These are phyloP conservation scores for Stachybotrys chlorohalonatus DNA, from an alignment of 2,329 filamentous ascomycete species.

Conservation along the genomic window DNA sequence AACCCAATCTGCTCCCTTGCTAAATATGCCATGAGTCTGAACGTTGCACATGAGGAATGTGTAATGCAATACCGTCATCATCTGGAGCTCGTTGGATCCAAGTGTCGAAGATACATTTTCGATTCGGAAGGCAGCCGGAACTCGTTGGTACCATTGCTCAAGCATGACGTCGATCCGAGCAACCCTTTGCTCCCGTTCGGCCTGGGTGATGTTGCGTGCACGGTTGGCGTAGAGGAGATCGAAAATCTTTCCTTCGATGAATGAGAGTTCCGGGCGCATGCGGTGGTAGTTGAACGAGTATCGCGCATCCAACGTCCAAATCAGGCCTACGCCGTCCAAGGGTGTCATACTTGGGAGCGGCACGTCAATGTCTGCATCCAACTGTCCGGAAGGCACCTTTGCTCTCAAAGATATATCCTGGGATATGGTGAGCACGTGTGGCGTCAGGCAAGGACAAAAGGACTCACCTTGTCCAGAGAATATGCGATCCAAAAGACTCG, in stretches of 20 bases:
- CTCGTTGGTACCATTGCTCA: constrained; percentile 23
- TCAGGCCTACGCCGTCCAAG: constrained; percentile 20
- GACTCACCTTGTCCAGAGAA: constrained; percentile 26
- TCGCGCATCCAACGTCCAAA: constrained; percentile 23
- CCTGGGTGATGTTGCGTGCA: constrained; percentile 14
- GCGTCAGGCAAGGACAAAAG: background rate
- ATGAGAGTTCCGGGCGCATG: constrained; percentile 27
- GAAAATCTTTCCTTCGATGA: constrained; percentile 31
- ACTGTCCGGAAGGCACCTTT: constrained; percentile 26
- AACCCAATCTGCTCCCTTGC: constrained; percentile 27
- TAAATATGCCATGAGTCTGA: constrained; percentile 29
- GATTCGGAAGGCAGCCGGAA: constrained; percentile 23
- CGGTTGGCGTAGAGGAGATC: constrained; percentile 26
- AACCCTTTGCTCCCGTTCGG: constrained; percentile 19
- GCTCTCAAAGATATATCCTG: constrained; percentile 25
- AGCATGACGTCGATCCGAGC: constrained; percentile 20
- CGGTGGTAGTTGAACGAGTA: constrained; percentile 28
- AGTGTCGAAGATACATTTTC: constrained; percentile 21
- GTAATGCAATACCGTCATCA: constrained; percentile 28
- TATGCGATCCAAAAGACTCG: constrained; percentile 33
- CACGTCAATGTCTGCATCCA: constrained; percentile 30
- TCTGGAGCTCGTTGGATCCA: constrained; percentile 16
- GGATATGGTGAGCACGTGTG: background rate
- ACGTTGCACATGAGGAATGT: constrained; percentile 25
- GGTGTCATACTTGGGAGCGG: constrained; percentile 21